These are phyloP conservation scores for Globisporangium rhizosaccharum DNA, from an alignment of 352 stramenopile species.

Conservation along the genomic window DNA sequence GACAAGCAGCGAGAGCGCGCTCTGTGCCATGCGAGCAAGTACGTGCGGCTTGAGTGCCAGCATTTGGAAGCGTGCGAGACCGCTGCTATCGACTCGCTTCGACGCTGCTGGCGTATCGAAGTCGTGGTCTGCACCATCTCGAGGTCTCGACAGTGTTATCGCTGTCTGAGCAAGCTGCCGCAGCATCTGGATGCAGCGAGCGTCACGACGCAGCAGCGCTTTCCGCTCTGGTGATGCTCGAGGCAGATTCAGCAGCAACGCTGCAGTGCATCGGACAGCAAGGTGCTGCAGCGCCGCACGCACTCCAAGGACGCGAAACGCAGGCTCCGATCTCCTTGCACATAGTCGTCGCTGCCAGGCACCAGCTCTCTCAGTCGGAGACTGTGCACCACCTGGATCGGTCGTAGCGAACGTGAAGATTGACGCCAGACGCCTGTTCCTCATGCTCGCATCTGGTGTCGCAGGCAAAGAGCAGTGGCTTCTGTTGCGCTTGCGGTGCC, in stretches of 20 bases:
- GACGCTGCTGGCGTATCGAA: no score
- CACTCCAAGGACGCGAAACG: slow-evolving; percentile 5
- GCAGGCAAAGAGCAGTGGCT: background rate
- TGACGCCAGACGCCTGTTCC: slow-evolving; percentile 19
- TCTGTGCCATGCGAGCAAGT: slow-evolving; percentile 6
- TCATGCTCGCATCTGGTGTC: slow-evolving; percentile 8
- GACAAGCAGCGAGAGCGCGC: background rate
- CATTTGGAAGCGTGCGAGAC: background rate
- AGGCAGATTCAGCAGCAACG: slow-evolving; percentile 28
- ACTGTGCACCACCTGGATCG: background rate
- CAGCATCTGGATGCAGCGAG: slow-evolving; percentile 7
- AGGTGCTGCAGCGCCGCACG: slow-evolving; percentile 24
- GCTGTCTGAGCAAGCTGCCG: background rate
- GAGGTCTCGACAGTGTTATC: background rate
- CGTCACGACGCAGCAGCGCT: slow-evolving; percentile 7
- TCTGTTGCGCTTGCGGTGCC: background rate
- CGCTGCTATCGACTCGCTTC: background rate
- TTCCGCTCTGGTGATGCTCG: slow-evolving; percentile 27
- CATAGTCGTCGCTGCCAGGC: background rate
- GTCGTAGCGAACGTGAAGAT: slow-evolving; percentile 33
- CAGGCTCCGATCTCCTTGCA: background rate
- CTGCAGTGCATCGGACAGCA: slow-evolving; percentile 26
- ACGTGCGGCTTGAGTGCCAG: background rate
- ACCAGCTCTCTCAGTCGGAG: background rate
- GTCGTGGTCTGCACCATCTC: no score